phyloP scores from a whole-genome alignment of 805 yeast species.

The Candida ipomoeae region DNA sequence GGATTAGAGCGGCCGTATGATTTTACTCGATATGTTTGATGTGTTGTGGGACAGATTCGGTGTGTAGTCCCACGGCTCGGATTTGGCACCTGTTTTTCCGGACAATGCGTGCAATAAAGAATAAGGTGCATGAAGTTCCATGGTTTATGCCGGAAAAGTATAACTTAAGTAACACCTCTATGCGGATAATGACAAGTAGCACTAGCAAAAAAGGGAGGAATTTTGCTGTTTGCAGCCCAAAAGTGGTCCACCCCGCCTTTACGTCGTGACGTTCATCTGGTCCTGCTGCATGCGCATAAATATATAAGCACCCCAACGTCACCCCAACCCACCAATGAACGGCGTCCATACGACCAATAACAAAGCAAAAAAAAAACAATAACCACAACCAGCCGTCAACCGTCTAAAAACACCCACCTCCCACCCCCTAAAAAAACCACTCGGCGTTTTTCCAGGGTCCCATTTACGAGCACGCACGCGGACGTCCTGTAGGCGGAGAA shows the following conservation, averaged over 20 bases:
- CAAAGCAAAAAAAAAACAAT: no score
- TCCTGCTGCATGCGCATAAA: no score
- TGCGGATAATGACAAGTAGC: not conserved
- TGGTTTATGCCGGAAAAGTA: not conserved
- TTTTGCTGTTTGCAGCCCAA: no score
- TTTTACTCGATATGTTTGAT: not conserved
- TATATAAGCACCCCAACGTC: no score
- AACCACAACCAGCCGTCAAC: no score
- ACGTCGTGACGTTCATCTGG: no score
- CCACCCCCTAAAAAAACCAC: not conserved
- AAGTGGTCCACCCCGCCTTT: no score
- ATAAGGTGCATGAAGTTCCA: not conserved
- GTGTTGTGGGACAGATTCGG: not conserved
- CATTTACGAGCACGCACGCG: not conserved
- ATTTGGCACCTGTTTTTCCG: not conserved
- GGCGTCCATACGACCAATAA: no score
- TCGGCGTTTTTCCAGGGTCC: not conserved
- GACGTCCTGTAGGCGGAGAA: constrained; percentile 2
- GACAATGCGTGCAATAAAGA: not conserved
- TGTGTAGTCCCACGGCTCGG: not conserved
- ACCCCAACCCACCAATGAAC: no score
- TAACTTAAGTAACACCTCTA: not conserved
- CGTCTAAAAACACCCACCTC: not conserved
- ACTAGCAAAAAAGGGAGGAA: no score
- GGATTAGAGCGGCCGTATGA: not conserved